Conservation (phyloP, 1,139 yeast species). For the Saccharomyces hybrid region DNA sequence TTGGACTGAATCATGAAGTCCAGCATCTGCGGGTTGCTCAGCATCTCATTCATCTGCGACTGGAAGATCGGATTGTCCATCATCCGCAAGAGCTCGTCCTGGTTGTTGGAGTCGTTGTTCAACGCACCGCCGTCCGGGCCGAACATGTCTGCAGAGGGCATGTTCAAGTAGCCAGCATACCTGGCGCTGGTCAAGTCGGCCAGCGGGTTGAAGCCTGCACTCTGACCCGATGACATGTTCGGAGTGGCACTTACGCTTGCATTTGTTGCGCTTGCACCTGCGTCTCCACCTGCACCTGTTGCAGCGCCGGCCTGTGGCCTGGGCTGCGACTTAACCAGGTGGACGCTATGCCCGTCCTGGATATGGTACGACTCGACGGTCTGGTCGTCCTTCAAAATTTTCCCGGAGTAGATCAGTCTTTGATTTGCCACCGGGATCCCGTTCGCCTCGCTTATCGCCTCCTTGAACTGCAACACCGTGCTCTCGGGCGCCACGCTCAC, state of each 20-base stretch:
- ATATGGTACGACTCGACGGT: conserved; percentile 69
- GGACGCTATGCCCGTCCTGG: conserved; percentile 80
- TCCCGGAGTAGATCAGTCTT: conserved; percentile 86
- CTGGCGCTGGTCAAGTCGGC: conserved; percentile 93
- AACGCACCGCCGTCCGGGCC: conserved; percentile 88
- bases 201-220: conserved; percentile 80
- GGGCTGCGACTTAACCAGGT: conserved; percentile 65
- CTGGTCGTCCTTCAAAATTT: conserved; percentile 80
- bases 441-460: conserved; percentile 48
- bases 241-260: conserved; percentile 43
- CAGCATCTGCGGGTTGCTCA: conserved; percentile 71
- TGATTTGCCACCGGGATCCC: conserved; percentile 70
- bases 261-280: conserved; percentile 8
- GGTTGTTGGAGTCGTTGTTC: conserved; percentile 54
- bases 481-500: conserved; percentile 46
- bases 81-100: conserved; percentile 65
- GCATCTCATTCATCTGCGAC: conserved; percentile 72
- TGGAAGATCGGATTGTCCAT: conserved; percentile 75
- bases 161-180: conserved; percentile 78
- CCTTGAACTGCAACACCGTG: conserved; percentile 64
- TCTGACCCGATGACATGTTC: conserved; percentile 72
- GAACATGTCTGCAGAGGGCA: conserved; percentile 83
- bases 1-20: conserved; percentile 76
- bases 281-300: conserved; percentile 14
- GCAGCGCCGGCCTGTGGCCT: conserved; percentile 25